Base-by-base conservation (phyloP, 345 rosid species). In the Cardamine chenopodiifolia region DNA sequence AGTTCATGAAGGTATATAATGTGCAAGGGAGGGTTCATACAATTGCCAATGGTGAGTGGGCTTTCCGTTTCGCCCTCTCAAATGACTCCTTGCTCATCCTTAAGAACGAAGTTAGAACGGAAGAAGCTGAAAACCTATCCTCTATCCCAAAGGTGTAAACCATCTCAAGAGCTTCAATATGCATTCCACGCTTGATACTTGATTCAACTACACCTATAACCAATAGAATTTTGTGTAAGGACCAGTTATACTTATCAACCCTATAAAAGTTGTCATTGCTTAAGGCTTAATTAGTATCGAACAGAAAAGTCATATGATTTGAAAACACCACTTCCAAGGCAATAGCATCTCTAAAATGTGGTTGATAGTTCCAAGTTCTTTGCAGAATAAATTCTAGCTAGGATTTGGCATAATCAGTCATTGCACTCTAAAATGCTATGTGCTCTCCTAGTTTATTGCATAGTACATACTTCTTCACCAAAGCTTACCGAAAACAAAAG, bases 121-220 rank as follows among this genome's bases (percentile, higher is more conserved):
- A 70, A 60, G 79, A 74, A 66, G 89, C 85, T 28, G 92, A 77
- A 75, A 83, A 84, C 79, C 66, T 85, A 39, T 85, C 88, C 72
- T 85, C 92, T 59, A 90, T 69, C 26, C 83, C 85, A 32, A 92
- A 88, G 68, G 79, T 74, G 42, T 62, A 73, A 54, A 85, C 85
- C 62, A 87, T 61, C 71, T 90, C 91, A 56, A 87, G 80, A 64
- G 96, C 92, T 69, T 90, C 85, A n/a, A 85, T 62, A 71, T 78
- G 82, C 83, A 76, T 74, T 54, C 87, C 85, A 54, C 68, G 81
- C 82, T 78, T 86, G 78, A 78, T 80, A 86, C 82, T 78, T 76
- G 68, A 71, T 64, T 80, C 83, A 65, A 88, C 72, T 47, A 90
- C 72, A 71, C 73, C 97, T 91, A 85, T 56, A 48, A 77, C 42